Evolutionary conservation across 257 asterid genomes (phyloP).

Genomic region (Knoxia roxburghii): DNA sequence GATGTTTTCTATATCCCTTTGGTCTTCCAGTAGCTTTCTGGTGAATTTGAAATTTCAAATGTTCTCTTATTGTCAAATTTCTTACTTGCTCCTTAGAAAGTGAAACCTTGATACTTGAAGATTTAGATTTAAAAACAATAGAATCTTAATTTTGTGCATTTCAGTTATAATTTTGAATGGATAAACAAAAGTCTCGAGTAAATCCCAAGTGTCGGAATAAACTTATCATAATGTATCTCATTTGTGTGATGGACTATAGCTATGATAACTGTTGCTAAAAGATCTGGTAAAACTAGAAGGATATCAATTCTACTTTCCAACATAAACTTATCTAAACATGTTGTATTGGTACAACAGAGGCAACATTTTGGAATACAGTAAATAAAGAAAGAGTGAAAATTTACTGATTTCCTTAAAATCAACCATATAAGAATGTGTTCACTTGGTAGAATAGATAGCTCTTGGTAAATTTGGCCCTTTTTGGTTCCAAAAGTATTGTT

Average conservation of each 20-base stretch:
- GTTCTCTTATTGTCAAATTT: neutral
- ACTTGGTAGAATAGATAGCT: neutral
- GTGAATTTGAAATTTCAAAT: neutral
- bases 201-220: neutral
- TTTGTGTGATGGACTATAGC: neutral
- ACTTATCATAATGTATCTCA: neutral
- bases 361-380: neutral
- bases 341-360: neutral
- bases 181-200: neutral
- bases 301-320: too few species aligned
- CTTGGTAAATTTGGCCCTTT: too few species aligned
- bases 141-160: neutral
- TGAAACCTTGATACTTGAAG: neutral
- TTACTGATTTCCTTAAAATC: neutral
- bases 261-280: too few species aligned
- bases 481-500: slow-evolving; percentile 3
- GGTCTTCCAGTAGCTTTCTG: neutral
- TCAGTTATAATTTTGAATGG: too few species aligned
- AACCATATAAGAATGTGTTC: neutral
- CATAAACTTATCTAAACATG: too few species aligned
- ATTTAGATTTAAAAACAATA: neutral
- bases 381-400: neutral
- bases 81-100: neutral
- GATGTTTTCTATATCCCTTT: neutral
- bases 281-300: too few species aligned